These are phyloP conservation scores for Yamadazyma diddensiae DNA, from an alignment of 1,139 yeast genomes.

Conservation along the genomic window DNA sequence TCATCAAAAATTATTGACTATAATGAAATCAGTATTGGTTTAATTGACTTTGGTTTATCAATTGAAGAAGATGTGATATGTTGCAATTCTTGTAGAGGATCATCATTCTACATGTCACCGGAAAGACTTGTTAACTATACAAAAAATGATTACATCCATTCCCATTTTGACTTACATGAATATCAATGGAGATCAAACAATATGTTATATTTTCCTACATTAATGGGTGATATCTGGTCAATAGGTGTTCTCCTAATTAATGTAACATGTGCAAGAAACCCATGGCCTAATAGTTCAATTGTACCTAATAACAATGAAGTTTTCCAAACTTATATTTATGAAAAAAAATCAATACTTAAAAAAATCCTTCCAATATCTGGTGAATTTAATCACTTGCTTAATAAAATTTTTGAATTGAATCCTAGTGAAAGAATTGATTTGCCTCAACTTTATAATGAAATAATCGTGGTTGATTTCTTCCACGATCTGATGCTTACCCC, in stretches of 20 bases:
- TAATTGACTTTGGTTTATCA: conserved; percentile 88
- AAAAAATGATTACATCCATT: conserved; percentile 27
- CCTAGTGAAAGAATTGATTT: conserved; percentile 64
- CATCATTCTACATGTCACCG: conserved; percentile 92
- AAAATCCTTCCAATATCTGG: conserved; percentile 63
- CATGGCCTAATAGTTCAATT: conserved; percentile 82
- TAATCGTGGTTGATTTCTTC: conserved; percentile 41
- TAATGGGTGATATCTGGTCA: conserved; percentile 87
- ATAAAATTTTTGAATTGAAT: conserved; percentile 54
- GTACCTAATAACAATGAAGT: conserved; percentile 56
- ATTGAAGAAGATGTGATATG: conserved; percentile 56
- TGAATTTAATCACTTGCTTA: conserved; percentile 56
- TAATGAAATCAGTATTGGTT: conserved; percentile 53
- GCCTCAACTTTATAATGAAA: conserved; percentile 40
- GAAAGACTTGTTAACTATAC: conserved; percentile 62
- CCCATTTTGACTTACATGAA: conserved; percentile 29
- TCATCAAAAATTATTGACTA: conserved; percentile 35
- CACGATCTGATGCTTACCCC: conserved; percentile 21
- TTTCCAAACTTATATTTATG: conserved; percentile 43
- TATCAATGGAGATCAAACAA: conserved; percentile 20
- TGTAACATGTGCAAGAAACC: conserved; percentile 79
- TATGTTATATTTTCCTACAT: conserved; percentile 53
- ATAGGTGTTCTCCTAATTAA: conserved; percentile 79
- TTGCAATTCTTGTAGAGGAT: conserved; percentile 80
- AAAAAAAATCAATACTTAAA: conserved; percentile 26